Percentiles rank a stretch among this genome's conserved stretches.
phyloP scores from a whole-genome alignment of 2,329 filamentous ascomycete species.

The Aquanectria penicillioides region DNA sequence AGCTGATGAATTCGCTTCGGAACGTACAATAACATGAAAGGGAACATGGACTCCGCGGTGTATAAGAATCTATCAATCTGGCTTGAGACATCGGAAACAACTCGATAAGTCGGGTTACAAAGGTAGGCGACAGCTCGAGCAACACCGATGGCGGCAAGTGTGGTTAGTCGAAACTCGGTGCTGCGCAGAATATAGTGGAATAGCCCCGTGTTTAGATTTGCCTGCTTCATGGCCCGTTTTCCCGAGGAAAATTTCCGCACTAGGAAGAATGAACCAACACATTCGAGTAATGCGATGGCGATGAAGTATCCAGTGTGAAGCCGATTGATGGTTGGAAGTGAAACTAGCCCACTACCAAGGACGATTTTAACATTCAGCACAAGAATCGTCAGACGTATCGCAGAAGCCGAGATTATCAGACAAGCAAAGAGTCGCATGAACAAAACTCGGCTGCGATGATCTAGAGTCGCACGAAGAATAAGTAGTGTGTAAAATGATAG shows the following conservation, averaged over 20 bases:
- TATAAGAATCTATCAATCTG: background rate
- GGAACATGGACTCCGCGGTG: background rate
- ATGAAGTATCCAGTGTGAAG: background rate
- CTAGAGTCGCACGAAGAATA: too few relatives aligned
- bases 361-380: background rate
- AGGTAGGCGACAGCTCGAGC: background rate
- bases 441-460: too few relatives aligned
- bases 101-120: background rate
- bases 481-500: too few relatives aligned
- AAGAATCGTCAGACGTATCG: background rate
- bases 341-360: background rate
- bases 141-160: background rate
- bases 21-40: background rate
- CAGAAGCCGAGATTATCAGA: too few relatives aligned
- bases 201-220: background rate
- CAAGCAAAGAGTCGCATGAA: too few relatives aligned
- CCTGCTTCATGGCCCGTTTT: background rate
- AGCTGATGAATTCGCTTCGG: too few relatives aligned
- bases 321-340: background rate
- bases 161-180: background rate
- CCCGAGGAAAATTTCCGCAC: background rate
- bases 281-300: background rate
- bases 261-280: background rate
- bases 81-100: background rate
- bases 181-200: background rate